Evolutionary conservation across 2,329 filamentous ascomycete species (phyloP).

Genomic region (Cytospora leucostoma): DNA sequence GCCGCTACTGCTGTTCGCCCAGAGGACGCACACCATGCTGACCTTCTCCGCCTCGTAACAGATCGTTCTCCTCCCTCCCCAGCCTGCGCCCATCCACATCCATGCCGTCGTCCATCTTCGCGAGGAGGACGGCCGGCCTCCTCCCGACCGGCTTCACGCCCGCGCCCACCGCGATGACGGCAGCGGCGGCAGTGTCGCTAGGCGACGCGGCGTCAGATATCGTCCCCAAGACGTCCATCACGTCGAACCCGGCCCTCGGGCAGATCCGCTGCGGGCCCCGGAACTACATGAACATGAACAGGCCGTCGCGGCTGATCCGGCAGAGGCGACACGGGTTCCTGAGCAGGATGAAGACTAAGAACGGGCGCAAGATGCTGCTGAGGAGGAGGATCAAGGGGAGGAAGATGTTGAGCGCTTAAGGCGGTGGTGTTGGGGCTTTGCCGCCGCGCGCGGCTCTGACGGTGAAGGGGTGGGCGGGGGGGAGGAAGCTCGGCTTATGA

Average conservation of each 20-base stretch:
- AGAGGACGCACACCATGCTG: background rate
- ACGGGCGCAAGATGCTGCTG: constrained; percentile 54
- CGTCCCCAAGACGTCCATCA: constrained; percentile 48
- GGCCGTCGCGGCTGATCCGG: constrained; percentile 56
- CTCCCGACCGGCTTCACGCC: constrained; percentile 32
- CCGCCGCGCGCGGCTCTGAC: too few relatives aligned
- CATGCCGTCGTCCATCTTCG: constrained; percentile 36
- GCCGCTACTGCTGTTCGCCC: background rate
- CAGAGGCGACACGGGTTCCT: constrained; percentile 63
- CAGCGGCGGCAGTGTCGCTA: constrained; percentile 30
- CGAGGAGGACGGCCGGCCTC: constrained; percentile 32
- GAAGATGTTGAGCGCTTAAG: constrained; percentile 43
- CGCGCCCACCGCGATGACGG: constrained; percentile 25
- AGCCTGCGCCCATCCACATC: constrained; percentile 50
- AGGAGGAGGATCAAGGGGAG: constrained; percentile 57
- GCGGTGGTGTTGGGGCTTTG: background rate
- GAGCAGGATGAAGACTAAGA: constrained; percentile 50
- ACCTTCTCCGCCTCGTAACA: constrained; percentile 17
- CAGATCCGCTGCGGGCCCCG: constrained; percentile 62
- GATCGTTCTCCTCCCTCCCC: constrained; percentile 47
- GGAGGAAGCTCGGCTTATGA: background rate
- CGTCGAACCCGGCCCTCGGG: constrained; percentile 55
- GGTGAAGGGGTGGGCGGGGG: background rate
- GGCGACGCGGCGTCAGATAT: constrained; percentile 41
- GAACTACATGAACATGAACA: constrained; percentile 52